Base-by-base conservation (phyloP, 2,329 filamentous ascomycete genomes). In the Ploettnerulaceae sp. region DNA sequence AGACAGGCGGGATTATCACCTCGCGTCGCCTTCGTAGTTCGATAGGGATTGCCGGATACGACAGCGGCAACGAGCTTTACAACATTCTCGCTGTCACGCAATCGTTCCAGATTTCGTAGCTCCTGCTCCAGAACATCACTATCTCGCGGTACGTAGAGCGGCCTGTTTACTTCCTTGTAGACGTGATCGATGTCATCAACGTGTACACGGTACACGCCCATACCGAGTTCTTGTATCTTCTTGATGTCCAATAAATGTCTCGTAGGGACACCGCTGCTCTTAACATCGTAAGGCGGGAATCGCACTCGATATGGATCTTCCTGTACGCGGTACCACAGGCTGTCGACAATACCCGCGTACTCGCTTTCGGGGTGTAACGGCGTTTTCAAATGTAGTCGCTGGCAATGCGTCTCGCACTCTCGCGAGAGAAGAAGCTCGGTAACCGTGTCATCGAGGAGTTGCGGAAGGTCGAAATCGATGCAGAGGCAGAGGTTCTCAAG, bases 161-260 rank as follows among this genome's bases (percentile, higher is more conserved):
- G 47, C 34, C 52, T 47, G 26, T 58, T 50, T 11, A 58, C 41
- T 47, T 57, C 51, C 52, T 61, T 58, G 43, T 57, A 59, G 31
- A 60, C 46, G 35, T 56, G 54, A 17, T 24, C 26, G 22, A 31
- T 32, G 28, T 49, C 32, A 41, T 50, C 43, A 35, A 52, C 32
- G 26, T 37, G 36, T 40, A 37, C 43, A 34, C 24, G 9, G 31
- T 55, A 25, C 32, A 52, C 47, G 45, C 49, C 49, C 39, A 49
- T 49, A 26, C 45, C 32, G 50, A 55, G 41, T 32, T 55, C 42
- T 42, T 52, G 4, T 43, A 33, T 52, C 47, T 55, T 52, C n/a
- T 8, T 47, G 44, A 55, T 55, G 22, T 41, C 52, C 25, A 39
- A 55, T 31, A 55, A 4, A n/a, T 50, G 37, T 48, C 25, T 49